These are phyloP conservation scores for Verticillium dahliae DNA, from an alignment of 2,329 filamentous ascomycete species.

Conservation along the genomic window DNA sequence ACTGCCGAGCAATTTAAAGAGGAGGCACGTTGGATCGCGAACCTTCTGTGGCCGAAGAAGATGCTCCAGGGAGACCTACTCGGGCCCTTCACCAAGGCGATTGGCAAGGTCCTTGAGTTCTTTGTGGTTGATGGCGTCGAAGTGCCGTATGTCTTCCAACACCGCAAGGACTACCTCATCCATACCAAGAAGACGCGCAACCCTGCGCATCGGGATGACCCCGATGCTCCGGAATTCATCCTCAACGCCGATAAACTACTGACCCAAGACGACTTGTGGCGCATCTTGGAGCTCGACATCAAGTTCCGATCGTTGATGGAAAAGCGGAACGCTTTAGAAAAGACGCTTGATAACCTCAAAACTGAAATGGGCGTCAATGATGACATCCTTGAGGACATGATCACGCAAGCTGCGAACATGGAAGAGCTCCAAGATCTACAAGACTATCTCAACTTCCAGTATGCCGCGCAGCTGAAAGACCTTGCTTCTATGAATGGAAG, in stretches of 20 bases:
- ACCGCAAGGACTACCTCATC: constrained; percentile 95
- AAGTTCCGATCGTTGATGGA: constrained; percentile 92
- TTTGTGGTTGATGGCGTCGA: constrained; percentile 93
- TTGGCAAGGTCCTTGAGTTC: constrained; percentile 90
- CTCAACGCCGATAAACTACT: constrained; percentile 81
- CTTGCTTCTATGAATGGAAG: constrained; percentile 58
- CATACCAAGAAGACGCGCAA: constrained; percentile 69
- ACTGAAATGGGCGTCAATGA: constrained; percentile 58
- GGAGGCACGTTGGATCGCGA: constrained; percentile 87
- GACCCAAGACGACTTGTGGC: constrained; percentile 90
- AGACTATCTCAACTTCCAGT: constrained; percentile 94
- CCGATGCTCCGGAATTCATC: constrained; percentile 64
- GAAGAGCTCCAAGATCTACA: constrained; percentile 96
- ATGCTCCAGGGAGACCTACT: constrained; percentile 64
- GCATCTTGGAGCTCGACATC: constrained; percentile 87
- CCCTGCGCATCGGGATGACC: constrained; percentile 55
- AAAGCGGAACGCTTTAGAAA: constrained; percentile 80
- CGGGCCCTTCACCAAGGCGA: constrained; percentile 77
- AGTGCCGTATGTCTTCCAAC: constrained; percentile 95
- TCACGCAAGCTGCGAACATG: constrained; percentile 74
- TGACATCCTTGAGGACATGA: constrained; percentile 71
- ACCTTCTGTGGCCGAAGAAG: constrained; percentile 85
- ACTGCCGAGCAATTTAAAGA: constrained; percentile 82
- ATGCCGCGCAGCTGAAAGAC: constrained; percentile 77
- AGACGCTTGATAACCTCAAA: constrained; percentile 68